These are phyloP conservation scores for Fraxinus baroniana DNA, from an alignment of 305 asterid species.

Conservation along the genomic window DNA sequence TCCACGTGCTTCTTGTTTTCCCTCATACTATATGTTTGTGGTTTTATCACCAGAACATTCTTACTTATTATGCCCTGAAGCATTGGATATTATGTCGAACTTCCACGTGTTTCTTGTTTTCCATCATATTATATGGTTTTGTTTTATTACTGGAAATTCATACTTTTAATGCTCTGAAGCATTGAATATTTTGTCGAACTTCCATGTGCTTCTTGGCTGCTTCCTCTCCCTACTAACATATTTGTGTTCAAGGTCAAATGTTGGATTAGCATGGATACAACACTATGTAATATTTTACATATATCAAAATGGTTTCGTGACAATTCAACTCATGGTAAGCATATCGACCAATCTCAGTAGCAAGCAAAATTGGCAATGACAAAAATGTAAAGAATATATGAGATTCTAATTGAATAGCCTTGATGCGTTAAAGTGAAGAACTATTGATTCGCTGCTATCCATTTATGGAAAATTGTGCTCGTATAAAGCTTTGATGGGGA, in stretches of 20 bases:
- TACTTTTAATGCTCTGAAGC: slow-evolving; percentile 6
- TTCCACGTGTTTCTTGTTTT: neutral
- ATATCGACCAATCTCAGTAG: neutral
- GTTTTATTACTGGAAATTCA: slow-evolving; percentile 2
- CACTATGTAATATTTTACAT: neutral
- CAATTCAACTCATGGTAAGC: neutral
- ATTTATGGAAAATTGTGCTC: neutral
- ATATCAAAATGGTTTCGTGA: neutral
- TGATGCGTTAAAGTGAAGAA: neutral
- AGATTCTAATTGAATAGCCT: neutral
- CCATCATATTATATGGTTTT: neutral
- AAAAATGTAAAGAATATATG: neutral
- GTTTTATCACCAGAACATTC: slow-evolving; percentile 8
- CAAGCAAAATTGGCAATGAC: neutral
- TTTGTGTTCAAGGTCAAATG: neutral
- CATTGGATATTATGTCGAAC: neutral
- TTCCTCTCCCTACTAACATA: neutral
- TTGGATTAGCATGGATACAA: neutral
- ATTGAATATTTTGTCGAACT: neutral
- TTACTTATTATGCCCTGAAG: slow-evolving; percentile 5
- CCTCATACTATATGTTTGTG: neutral
- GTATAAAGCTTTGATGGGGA: neutral
- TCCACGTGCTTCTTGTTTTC: slow-evolving; percentile 13
- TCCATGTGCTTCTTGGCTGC: neutral
- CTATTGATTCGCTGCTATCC: neutral